Percentiles rank a stretch among this genome's conserved stretches.
phyloP scores from a whole-genome alignment of 2,329 filamentous ascomycete species.

The Pseudogymnoascus sp. region DNA sequence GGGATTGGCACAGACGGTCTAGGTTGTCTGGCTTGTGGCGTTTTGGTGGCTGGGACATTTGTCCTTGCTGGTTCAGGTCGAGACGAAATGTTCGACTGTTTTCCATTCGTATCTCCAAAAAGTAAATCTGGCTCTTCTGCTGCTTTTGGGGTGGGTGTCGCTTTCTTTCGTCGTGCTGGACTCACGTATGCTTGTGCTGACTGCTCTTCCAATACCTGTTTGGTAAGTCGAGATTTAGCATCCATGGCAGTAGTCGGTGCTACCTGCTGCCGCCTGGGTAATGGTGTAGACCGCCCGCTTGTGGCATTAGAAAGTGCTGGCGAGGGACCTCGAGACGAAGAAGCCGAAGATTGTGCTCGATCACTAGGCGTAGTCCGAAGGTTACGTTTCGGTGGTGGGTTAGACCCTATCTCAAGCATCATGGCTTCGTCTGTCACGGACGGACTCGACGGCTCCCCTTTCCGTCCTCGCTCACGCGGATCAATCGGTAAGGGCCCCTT shows the following conservation, averaged over 20 bases:
- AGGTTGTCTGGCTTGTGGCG: constrained; percentile 33
- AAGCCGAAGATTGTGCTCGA: constrained; percentile 16
- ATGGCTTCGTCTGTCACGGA: constrained; percentile 61
- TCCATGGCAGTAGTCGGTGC: constrained; percentile 35
- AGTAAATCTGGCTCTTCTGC: constrained; percentile 54
- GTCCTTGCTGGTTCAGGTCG: constrained; percentile 25
- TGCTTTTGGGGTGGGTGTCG: constrained; percentile 32
- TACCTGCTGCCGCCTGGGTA: constrained; percentile 52
- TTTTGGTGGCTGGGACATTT: constrained; percentile 29
- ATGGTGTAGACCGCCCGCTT: constrained; percentile 35
- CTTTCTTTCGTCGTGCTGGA: constrained; percentile 69
- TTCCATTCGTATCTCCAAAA: constrained; percentile 34
- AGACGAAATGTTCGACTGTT: constrained; percentile 16
- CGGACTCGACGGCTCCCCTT: constrained; percentile 10
- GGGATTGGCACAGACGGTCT: constrained; percentile 38
- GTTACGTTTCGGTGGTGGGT: constrained; percentile 39
- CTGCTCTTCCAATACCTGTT: constrained; percentile 70
- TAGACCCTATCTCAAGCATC: constrained; percentile 62
- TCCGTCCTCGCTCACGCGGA: constrained; percentile 21
- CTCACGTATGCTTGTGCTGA: constrained; percentile 78
- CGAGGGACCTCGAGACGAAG: constrained; percentile 39
- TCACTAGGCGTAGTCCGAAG: constrained; percentile 21
- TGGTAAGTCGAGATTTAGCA: constrained; percentile 55
- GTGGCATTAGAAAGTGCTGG: constrained; percentile 39
- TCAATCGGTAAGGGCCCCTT: constrained; percentile 30